Percentiles rank a stretch among this genome's conserved stretches.
phyloP scores from a whole-genome alignment of 345 rosid genomes.

The Arabis alpina region DNA sequence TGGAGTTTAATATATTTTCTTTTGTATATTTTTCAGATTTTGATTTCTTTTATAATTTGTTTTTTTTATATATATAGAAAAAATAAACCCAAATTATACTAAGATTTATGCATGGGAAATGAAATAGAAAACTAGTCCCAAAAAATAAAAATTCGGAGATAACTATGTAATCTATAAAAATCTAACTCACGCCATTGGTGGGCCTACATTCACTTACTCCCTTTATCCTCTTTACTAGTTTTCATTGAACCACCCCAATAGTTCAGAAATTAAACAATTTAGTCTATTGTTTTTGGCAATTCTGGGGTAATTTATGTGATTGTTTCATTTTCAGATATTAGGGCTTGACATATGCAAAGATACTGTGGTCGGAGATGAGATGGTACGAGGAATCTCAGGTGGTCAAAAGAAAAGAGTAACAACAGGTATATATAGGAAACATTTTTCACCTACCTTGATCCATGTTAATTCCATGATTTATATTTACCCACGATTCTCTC shows the following conservation, averaged over 20 bases:
- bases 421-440: constrained; percentile 57
- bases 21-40: not conserved
- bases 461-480: constrained; percentile 15
- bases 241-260: constrained; percentile 24
- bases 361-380: constrained; percentile 78
- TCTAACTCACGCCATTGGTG: constrained; percentile 20
- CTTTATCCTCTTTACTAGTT: constrained; percentile 10
- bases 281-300: constrained; percentile 8
- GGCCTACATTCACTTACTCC: constrained; percentile 22
- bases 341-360: constrained; percentile 91
- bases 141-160: too few species aligned
- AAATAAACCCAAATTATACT: too few species aligned
- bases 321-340: constrained; percentile 51
- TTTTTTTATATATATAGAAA: too few species aligned
- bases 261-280: not conserved
- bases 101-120: too few species aligned
- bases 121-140: too few species aligned
- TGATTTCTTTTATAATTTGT: too few species aligned
- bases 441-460: constrained; percentile 1
- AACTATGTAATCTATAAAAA: not conserved
- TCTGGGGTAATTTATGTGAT: not conserved
- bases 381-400: constrained; percentile 87
- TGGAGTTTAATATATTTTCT: not conserved
- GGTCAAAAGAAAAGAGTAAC: constrained; percentile 91
- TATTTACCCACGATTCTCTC: not conserved